Evolutionary conservation across 306 rosid species (phyloP), one percentile per base, ranked within the genome.

Genomic region (Acacia acuminata): DNA sequence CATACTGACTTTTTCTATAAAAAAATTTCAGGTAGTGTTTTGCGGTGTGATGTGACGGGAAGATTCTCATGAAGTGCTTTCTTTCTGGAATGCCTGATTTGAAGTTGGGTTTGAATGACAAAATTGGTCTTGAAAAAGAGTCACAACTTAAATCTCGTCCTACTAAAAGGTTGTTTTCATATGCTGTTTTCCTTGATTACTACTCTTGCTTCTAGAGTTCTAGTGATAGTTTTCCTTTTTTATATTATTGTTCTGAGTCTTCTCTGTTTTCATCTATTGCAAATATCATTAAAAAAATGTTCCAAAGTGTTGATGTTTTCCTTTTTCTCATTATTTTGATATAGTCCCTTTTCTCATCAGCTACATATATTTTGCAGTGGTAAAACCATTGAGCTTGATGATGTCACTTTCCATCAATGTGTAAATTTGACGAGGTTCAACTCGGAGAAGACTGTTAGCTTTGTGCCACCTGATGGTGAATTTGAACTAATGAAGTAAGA

Each of bases 401-500:
- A 94, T 77, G 97, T 94, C 75, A 94, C 98, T 65, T 94, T 94
- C 88, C 97, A 92, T 85, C 98, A 94, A 81, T 94, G 98, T 86
- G 98, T 94, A 80, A 94, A 94, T 82, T 88, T 94, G 91, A 92
- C 97, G 10, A 89, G 98, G 84, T 94, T 94, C 86, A 94, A 94
- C 86, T 88, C 97, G 63, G 97, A 90, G 92, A 94, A 92, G 90
- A 92, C 98, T 1, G 98, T 94, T 80, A 94, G 98, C 87, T 94
- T 94, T 76, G 98, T 94, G 88, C 98, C 98, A 58, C 98, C 98
- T 16, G 98, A 94, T 67, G 98, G 98, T 81, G 98, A 94, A 92
- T 94, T 94, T 87, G 98, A 92, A 68, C 90, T 90, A 85, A 94
- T 94, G 98, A 94, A 92, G 98, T 94, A 89, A 79, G 94, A 58